These are phyloP conservation scores for Jaapia argillacea DNA, from an alignment of 768 basidiomycete genomes.

Conservation along the genomic window DNA sequence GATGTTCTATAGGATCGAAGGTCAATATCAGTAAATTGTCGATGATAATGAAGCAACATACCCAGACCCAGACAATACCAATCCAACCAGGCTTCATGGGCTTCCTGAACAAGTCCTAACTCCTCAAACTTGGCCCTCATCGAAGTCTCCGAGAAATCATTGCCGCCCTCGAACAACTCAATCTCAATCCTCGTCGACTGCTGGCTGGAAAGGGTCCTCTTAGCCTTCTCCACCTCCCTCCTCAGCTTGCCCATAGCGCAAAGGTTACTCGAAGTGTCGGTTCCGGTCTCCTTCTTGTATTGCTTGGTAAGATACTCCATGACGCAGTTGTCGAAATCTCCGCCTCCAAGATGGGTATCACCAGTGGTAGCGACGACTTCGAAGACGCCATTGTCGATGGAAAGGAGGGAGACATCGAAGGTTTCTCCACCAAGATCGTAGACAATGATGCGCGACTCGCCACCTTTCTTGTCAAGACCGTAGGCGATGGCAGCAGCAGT, in stretches of 20 bases:
- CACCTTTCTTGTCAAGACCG: constrained; percentile 33
- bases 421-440: constrained; percentile 52
- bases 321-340: constrained; percentile 66
- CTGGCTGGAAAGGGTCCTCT: constrained; percentile 74
- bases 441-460: constrained; percentile 45
- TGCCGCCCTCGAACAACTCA: constrained; percentile 91
- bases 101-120: constrained; percentile 95
- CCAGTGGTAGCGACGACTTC: constrained; percentile 51
- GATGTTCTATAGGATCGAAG: no score
- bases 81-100: constrained; percentile 99
- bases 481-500: constrained; percentile 40
- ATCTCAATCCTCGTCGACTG: constrained; percentile 91
- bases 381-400: constrained; percentile 51
- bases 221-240: constrained; percentile 65
- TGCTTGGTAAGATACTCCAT: constrained; percentile 60
- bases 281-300: constrained; percentile 61
- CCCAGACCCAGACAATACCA: no score
- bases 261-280: constrained; percentile 47
- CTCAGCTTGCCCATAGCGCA: constrained; percentile 63
- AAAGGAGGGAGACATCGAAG: constrained; percentile 49
- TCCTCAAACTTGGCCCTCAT: constrained; percentile 99
- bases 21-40: no score
- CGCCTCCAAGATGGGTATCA: constrained; percentile 56
- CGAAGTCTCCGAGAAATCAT: constrained; percentile 94
- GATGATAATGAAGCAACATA: no score